phyloP scores from a whole-genome alignment of 140 eudicot species.

The Erigeron philadelphicus region DNA sequence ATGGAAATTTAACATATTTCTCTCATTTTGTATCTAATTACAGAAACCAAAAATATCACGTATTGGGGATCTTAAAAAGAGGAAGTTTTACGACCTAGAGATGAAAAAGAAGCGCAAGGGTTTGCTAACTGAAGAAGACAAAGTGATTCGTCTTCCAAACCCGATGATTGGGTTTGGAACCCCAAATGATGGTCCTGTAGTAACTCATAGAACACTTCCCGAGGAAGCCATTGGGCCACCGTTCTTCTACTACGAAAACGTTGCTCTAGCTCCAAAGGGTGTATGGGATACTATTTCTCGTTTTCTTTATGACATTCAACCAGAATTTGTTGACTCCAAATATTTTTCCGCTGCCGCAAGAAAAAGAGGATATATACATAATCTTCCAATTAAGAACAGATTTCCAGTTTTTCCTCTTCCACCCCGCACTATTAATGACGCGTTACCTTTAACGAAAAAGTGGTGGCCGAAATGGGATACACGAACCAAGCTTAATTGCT shows the following conservation, averaged over 20 bases:
- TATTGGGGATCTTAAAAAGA: slow-evolving; percentile 44
- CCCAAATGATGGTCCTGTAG: slow-evolving; percentile 33
- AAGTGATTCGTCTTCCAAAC: slow-evolving; percentile 51
- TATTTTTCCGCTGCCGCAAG: slow-evolving; percentile 73
- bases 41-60: slow-evolving; percentile 42
- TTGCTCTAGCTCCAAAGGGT: slow-evolving; percentile 93
- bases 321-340: slow-evolving; percentile 87
- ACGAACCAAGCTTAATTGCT: slow-evolving; percentile 66
- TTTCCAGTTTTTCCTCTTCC: slow-evolving; percentile 77
- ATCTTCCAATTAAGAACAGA: slow-evolving; percentile 65
- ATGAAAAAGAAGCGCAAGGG: slow-evolving; percentile 39
- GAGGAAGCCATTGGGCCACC: slow-evolving; percentile 75
- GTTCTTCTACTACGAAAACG: slow-evolving; percentile 82
- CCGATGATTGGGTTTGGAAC: slow-evolving; percentile 85
- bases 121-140: slow-evolving; percentile 27
- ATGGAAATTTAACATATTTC: not conserved
- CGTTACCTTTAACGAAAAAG: slow-evolving; percentile 64
- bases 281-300: slow-evolving; percentile 87
- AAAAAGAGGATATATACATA: slow-evolving; percentile 80
- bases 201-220: slow-evolving; percentile 46
- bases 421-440: slow-evolving; percentile 72
- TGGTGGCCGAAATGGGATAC: slow-evolving; percentile 98
- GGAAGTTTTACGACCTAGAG: slow-evolving; percentile 46
- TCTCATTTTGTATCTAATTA: slow-evolving; percentile 1
- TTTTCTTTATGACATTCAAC: slow-evolving; percentile 60